These are phyloP conservation scores for Spongospora subterranea DNA, from an alignment of 208 protist species.

Conservation along the genomic window DNA sequence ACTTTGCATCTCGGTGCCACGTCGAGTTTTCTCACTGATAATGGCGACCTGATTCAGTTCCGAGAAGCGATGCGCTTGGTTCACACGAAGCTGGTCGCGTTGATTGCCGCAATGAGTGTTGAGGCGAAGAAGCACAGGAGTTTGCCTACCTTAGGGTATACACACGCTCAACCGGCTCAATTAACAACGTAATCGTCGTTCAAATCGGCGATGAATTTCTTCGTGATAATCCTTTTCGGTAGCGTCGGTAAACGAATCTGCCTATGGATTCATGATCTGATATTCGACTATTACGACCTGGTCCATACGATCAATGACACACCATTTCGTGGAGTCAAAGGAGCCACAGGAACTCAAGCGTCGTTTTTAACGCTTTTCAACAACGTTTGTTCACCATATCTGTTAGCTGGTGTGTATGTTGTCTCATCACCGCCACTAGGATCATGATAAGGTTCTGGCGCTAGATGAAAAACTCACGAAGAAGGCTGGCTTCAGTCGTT, in stretches of 20 bases:
- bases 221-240: not conserved
- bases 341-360: slow-evolving; percentile 78
- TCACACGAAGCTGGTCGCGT: slow-evolving; percentile 66
- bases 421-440: not conserved
- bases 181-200: slow-evolving; percentile 69
- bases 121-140: slow-evolving; percentile 64
- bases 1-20: slow-evolving; percentile 80
- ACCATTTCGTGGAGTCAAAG: slow-evolving; percentile 69
- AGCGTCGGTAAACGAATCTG: slow-evolving; percentile 75
- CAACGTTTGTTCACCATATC: slow-evolving; percentile 64
- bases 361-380: slow-evolving; percentile 74
- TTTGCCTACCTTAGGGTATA: slow-evolving; percentile 75
- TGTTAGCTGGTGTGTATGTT: slow-evolving; percentile 51
- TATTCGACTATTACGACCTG: slow-evolving; percentile 51
- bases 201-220: not conserved
- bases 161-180: slow-evolving; percentile 77
- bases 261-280: slow-evolving; percentile 68
- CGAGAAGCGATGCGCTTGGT: slow-evolving; percentile 2
- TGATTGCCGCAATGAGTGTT: slow-evolving; percentile 57
- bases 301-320: slow-evolving; percentile 39
- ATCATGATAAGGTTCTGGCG: slow-evolving; percentile 43
- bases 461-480: slow-evolving; percentile 71
- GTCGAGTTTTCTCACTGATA: slow-evolving; percentile 77
- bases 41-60: slow-evolving; percentile 76
- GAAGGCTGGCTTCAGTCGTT: slow-evolving; percentile 70